phyloP scores from a whole-genome alignment of 2,329 filamentous ascomycete species.

The Xylaria sp. region DNA sequence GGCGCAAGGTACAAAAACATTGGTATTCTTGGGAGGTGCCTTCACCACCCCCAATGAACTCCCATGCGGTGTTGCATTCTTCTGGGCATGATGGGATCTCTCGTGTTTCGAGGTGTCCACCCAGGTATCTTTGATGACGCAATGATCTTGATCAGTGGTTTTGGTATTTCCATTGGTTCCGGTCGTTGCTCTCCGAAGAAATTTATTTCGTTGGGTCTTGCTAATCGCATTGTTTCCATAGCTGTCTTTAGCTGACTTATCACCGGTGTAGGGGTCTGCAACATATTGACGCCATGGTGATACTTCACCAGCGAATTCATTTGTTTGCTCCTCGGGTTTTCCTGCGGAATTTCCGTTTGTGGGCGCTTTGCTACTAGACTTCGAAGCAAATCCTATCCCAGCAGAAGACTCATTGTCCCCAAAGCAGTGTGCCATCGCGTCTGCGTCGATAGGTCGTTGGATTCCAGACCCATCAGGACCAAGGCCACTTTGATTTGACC shows the following conservation, averaged over 20 bases:
- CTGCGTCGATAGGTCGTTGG: constrained; percentile 21
- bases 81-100: background rate
- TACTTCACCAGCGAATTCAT: background rate
- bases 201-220: background rate
- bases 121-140: constrained; percentile 15
- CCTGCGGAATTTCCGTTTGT: background rate
- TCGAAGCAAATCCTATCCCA: constrained; percentile 2
- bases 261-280: constrained; percentile 8
- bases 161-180: background rate
- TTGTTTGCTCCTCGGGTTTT: background rate
- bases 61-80: background rate
- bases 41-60: background rate
- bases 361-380: background rate
- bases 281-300: constrained; percentile 17
- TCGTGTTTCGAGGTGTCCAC: constrained; percentile 3
- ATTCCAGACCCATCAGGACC: constrained; percentile 31
- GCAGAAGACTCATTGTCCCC: background rate
- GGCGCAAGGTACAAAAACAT: background rate
- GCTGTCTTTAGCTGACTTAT: background rate
- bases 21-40: background rate
- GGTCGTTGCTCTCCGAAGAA: background rate
- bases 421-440: background rate
- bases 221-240: background rate
- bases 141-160: constrained; percentile 6
- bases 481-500: constrained; percentile 18